Evolutionary conservation across 176 grass and related monocot genomes (phyloP), one percentile per base, ranked within the genome.

Genomic region (Aegilops bicornis): DNA sequence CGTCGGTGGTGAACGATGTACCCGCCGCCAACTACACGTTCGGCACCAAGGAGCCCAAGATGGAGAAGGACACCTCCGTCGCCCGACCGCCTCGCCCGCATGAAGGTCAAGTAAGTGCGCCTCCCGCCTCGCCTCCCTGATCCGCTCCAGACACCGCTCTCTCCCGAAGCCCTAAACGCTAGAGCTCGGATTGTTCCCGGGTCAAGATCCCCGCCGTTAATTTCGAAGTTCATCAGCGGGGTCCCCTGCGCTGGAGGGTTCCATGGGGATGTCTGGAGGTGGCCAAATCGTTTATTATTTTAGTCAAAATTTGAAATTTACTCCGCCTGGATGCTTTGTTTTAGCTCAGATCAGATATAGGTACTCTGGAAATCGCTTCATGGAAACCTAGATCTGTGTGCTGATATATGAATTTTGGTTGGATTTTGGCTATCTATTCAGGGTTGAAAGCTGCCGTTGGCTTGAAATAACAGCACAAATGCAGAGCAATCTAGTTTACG

Each of bases 1-100:
- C 93, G 56, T 82, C 91, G 86, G 84, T 88, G 78, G 93, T 95
- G 78, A 98, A 94, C 68, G 89, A n/a, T 92, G 33, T 98, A 98
- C 96, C 96, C 93, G 50, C 96, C 61, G 90, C 96, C 33, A 98
- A 95, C 91, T 98, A 98, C 91, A 98, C 96, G 48, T 98, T 98
- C 89, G 96, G 96, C 40, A 98, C 96, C 77, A 98, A 98, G 93
- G 96, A 98, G 91, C 91, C 96, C 60, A 98, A 98, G 86, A 94
- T 98, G 93, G 96, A 98, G 96, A 98, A 98, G 89, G 96, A 98
- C 83, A 98, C 96, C 81, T 98, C 96, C 88, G 96, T 98, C 88
- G 93, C n/a, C 96, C 78, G 96, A 98, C 79, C 96, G 96, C 59
- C 91, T 98, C 22, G 96, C 96, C 71, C 93, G 96, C 42, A 98